These are phyloP conservation scores for Ceratocystis variospora DNA, from an alignment of 2,329 filamentous ascomycete genomes.

Conservation along the genomic window DNA sequence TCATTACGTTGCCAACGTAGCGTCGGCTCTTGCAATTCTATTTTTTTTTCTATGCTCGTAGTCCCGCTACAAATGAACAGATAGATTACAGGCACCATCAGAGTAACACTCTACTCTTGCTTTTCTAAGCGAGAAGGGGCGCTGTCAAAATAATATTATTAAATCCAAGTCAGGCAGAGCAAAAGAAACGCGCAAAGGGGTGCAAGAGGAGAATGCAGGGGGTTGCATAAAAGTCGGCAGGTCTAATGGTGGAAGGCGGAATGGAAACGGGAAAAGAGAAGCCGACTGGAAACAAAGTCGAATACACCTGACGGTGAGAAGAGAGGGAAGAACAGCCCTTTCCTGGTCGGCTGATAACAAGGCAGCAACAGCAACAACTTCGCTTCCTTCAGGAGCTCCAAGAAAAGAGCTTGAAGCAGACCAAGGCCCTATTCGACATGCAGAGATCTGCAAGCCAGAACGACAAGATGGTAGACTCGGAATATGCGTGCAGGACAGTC, in stretches of 20 bases:
- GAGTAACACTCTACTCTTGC: neutral
- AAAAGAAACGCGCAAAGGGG: neutral
- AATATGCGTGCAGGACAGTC: neutral
- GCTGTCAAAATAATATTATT: neutral
- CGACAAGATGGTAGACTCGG: neutral
- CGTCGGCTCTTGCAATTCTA: too few relatives aligned
- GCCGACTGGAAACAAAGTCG: neutral
- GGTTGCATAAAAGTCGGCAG: neutral
- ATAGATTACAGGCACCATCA: neutral
- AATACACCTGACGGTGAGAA: neutral
- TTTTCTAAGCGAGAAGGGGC: neutral
- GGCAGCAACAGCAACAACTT: neutral
- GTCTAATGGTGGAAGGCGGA: neutral
- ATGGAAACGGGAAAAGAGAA: constrained; percentile 5
- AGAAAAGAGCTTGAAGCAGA: neutral
- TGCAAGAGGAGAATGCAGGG: neutral
- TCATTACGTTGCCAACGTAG: too few relatives aligned
- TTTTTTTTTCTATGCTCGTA: neutral
- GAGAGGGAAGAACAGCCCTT: neutral
- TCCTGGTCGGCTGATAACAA: neutral
- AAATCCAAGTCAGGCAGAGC: neutral
- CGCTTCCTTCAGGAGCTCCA: neutral
- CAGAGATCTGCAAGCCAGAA: neutral
- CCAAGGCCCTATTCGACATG: neutral
- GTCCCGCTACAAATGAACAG: neutral